These are phyloP conservation scores for Flaveria trinervia DNA, from an alignment of 129 eudicot species.

Conservation along the genomic window DNA sequence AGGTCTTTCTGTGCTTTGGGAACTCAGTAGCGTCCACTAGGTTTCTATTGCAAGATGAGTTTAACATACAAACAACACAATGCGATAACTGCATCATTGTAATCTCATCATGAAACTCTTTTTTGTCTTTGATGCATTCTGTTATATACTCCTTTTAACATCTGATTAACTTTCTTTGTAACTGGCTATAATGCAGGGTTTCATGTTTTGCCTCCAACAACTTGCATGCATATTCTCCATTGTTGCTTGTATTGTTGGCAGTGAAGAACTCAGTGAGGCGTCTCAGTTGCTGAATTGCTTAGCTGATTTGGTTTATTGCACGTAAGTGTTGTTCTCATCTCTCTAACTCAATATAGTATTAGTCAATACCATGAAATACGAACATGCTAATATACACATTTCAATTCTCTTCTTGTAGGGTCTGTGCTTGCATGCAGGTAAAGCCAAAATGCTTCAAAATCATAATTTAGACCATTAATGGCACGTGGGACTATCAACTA, in stretches of 20 bases:
- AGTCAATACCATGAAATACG: not conserved
- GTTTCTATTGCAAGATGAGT: constrained; percentile 93
- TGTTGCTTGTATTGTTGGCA: constrained; percentile 86
- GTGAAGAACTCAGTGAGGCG: constrained; percentile 84
- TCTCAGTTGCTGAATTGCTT: constrained; percentile 78
- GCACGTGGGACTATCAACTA: not conserved
- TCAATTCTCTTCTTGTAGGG: constrained; percentile 59
- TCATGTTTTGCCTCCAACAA: constrained; percentile 98
- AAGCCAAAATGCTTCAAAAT: constrained; percentile 18
- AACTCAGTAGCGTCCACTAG: constrained; percentile 98
- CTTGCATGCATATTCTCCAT: constrained; percentile 91
- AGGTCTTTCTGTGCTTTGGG: constrained; percentile 90
- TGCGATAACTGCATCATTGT: constrained; percentile 99
- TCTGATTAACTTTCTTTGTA: constrained; percentile 6
- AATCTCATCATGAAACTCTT: constrained; percentile 41
- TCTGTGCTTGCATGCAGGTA: constrained; percentile 99
- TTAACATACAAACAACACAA: constrained; percentile 93
- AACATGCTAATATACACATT: constrained; percentile 29
- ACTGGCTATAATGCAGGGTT: constrained; percentile 54
- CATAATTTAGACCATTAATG: not conserved
- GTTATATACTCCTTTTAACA: not conserved
- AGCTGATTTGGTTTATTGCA: constrained; percentile 91
- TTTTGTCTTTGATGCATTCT: not conserved
- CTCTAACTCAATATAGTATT: not conserved
- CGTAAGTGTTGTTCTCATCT: constrained; percentile 49